Evolutionary conservation across 345 rosid genomes (phyloP).

Genomic region (Melaleuca quinquenervia): DNA sequence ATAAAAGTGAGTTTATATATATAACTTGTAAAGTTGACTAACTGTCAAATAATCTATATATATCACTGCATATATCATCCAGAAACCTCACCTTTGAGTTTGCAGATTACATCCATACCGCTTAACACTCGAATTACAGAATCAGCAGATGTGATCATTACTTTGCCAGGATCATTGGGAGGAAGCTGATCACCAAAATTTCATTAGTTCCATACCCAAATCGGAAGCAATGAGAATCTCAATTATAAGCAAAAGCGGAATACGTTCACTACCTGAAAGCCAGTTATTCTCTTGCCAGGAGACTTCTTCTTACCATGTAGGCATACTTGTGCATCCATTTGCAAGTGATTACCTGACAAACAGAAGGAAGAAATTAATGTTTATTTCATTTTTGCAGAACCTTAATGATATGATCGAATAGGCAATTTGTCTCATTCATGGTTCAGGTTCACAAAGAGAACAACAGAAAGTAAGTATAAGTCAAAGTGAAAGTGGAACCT

Average conservation of each 20-base stretch:
- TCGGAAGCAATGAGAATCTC: not conserved
- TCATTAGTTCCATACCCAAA: not conserved
- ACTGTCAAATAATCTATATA: not conserved
- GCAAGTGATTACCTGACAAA: constrained; percentile 38
- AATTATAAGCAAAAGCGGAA: not conserved
- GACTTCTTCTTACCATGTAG: constrained; percentile 59
- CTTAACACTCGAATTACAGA: constrained; percentile 42
- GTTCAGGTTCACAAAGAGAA: not conserved
- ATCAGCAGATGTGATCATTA: constrained; percentile 70
- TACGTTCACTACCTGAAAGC: constrained; percentile 42
- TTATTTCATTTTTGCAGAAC: not conserved
- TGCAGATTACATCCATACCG: constrained; percentile 41
- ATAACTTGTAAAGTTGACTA: not conserved
- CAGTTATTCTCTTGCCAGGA: constrained; percentile 61
- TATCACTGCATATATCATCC: not conserved
- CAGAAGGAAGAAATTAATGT: not conserved
- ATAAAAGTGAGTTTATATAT: not conserved
- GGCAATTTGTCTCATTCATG: not conserved
- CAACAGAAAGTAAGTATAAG: not conserved
- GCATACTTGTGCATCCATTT: constrained; percentile 34
- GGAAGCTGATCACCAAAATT: constrained; percentile 26
- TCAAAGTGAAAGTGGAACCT: not conserved
- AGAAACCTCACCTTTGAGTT: constrained; percentile 41
- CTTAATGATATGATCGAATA: not conserved
- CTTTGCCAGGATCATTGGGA: constrained; percentile 50